Percentiles rank a stretch among this genome's conserved stretches.
Evolutionary conservation across 257 asterid species (phyloP).

Genomic region (Ligustrum vulgare): DNA sequence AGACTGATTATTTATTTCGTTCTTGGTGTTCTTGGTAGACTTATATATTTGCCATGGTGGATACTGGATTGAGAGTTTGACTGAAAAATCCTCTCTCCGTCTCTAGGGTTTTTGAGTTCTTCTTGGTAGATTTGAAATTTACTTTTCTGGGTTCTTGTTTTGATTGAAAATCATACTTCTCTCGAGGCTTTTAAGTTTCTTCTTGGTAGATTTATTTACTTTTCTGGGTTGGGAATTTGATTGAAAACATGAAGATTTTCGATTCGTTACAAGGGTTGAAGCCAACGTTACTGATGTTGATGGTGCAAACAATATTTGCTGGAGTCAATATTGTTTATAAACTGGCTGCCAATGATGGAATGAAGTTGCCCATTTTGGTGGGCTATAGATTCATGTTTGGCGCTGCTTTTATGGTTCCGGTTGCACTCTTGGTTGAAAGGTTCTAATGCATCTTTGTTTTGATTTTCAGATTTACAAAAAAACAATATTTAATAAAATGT

Average conservation of each 20-base stretch:
- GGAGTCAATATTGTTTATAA: conserved; percentile 47
- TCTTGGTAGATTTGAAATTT: background rate
- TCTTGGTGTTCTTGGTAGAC: too few relatives aligned
- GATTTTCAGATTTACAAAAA: background rate
- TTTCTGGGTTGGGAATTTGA: background rate
- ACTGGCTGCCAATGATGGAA: conserved; percentile 59
- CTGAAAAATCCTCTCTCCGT: too few relatives aligned
- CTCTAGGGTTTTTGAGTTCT: background rate
- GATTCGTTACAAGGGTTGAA: conserved; percentile 43
- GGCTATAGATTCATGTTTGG: conserved; percentile 65
- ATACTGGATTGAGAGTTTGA: too few relatives aligned
- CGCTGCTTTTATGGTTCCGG: conserved; percentile 52
- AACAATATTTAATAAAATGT: too few relatives aligned
- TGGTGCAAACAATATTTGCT: conserved; percentile 34
- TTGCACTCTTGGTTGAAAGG: conserved; percentile 58
- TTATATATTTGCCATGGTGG: background rate
- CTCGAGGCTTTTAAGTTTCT: too few relatives aligned
- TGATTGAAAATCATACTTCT: too few relatives aligned
- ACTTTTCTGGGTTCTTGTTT: too few relatives aligned
- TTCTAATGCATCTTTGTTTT: background rate
- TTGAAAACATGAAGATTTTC: conserved; percentile 22
- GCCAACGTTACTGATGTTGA: conserved; percentile 51
- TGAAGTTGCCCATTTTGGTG: conserved; percentile 44
- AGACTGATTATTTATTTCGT: background rate
- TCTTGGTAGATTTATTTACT: too few relatives aligned